Percentiles rank a stretch among this genome's conserved stretches.
Conservation (phyloP, 106 monocot genomes). For the Platanthera zijinensis region DNA sequence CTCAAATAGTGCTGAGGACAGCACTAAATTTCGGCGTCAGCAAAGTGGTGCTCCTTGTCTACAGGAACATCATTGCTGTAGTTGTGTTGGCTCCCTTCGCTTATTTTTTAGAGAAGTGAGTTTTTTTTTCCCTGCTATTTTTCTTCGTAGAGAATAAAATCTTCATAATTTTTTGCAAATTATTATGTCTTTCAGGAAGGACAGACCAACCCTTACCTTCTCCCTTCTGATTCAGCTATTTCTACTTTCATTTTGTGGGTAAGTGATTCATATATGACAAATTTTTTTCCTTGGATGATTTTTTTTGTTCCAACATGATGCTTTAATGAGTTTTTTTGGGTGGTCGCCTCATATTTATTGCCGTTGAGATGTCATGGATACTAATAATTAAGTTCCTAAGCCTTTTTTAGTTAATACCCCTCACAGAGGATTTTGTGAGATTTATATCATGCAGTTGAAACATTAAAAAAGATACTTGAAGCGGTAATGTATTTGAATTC, state of each 20-base stretch:
- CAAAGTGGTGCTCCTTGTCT: constrained; percentile 57
- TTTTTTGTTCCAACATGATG: too few relatives aligned
- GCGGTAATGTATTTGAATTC: too few relatives aligned
- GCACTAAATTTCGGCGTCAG: constrained; percentile 67
- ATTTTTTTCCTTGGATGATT: too few relatives aligned
- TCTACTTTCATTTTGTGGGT: constrained; percentile 67
- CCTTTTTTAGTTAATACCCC: too few relatives aligned
- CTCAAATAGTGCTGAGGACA: constrained; percentile 65
- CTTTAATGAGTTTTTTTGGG: too few relatives aligned
- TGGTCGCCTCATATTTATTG: too few relatives aligned
- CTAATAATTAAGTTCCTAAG: too few relatives aligned
- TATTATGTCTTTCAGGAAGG: constrained; percentile 32
- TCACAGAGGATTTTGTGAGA: too few relatives aligned
- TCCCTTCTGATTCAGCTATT: constrained; percentile 55
- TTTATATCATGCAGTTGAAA: too few relatives aligned
- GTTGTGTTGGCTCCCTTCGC: constrained; percentile 67
- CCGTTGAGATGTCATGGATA: too few relatives aligned
- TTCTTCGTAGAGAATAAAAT: neutral
- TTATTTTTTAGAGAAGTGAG: constrained; percentile 73
- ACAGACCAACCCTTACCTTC: constrained; percentile 60
- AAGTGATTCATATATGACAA: constrained; percentile 4
- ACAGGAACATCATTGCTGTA: constrained; percentile 67
- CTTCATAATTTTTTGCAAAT: neutral
- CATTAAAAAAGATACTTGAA: too few relatives aligned
- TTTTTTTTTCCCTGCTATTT: neutral